Base-by-base conservation (phyloP, 2,329 filamentous ascomycete species). In the Rhynchosporium secalis region DNA sequence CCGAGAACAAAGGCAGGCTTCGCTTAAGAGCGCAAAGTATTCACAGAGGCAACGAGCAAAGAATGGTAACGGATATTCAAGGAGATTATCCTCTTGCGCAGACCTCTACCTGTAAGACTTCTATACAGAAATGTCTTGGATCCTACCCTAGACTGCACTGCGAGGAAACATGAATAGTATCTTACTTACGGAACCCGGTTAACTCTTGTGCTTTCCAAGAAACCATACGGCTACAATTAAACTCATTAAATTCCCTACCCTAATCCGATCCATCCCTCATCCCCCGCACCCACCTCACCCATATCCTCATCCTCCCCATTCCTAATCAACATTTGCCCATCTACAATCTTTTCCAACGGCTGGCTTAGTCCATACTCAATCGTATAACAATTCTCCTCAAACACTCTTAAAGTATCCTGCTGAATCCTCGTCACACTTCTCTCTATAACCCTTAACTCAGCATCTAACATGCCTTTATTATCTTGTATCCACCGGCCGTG, bases 401-500 rank as follows among this genome's bases (percentile, higher is more conserved):
- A 91, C 66, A 97, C 77, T 68, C 86, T 85, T 74, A 91, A 86
- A 65, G 98, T 84, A 72, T 96, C 93, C 62, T 90, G 87, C 68
- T 90, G 85, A 78, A 97, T 92, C 72, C 87, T 87, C 46, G 85
- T 82, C 15, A 98, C 84, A 4, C 91, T 92, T 65, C 92, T 86
- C 64, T 92, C 87, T 7, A 97, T 87, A 38, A 92, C 84, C 41
- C 95, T 84, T 66, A 98, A 78, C 76, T 98, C 95, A 2, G 94
- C 84, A 43, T 94, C 92, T 40, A 95, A 86, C 69, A 89, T 88
- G 58, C 85, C 88, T 28, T 89, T 83, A 74, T 94, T 89, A 41
- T 93, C 89, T 62, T 91, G 90, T 70, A 99, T 82, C 81, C 89
- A 94, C 28, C 89, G 83, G 40, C 95, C 95, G 74, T 98, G 94